Conservation (phyloP, 2,329 filamentous ascomycete species). For the Neodidymelliopsis sp. region DNA sequence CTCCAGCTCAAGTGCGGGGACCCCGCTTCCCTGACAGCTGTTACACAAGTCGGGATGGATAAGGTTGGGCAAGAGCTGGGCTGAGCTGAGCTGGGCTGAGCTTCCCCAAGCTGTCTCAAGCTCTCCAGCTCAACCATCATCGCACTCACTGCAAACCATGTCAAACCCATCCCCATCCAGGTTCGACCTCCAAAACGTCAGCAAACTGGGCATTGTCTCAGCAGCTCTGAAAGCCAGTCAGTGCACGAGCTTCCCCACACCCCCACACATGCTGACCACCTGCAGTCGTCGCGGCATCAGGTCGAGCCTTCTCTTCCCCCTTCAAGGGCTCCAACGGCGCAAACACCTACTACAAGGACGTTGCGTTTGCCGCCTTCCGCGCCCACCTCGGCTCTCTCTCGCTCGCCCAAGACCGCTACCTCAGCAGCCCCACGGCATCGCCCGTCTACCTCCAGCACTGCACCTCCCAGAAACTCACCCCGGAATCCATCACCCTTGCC, state of each 20-base stretch:
- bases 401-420: slow-evolving; percentile 45
- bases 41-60: slow-evolving; percentile 6
- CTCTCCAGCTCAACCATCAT: background rate
- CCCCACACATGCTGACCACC: background rate
- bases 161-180: background rate
- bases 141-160: background rate
- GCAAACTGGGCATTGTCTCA: slow-evolving; percentile 45
- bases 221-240: slow-evolving; percentile 40
- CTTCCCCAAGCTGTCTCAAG: background rate
- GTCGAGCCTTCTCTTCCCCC: slow-evolving; percentile 43
- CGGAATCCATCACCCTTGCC: slow-evolving; percentile 48
- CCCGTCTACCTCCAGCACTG: slow-evolving; percentile 47
- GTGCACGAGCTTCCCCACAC: slow-evolving; percentile 4
- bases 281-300: slow-evolving; percentile 43
- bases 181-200: slow-evolving; percentile 31
- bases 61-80: background rate
- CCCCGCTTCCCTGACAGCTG: slow-evolving; percentile 14
- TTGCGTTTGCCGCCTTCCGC: slow-evolving; percentile 42
- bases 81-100: background rate
- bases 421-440: slow-evolving; percentile 32
- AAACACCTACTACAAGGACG: slow-evolving; percentile 48
- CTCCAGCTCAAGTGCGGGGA: slow-evolving; percentile 8
- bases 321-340: slow-evolving; percentile 48
- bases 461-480: slow-evolving; percentile 45
- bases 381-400: slow-evolving; percentile 40